Base-by-base conservation (phyloP, 106 monocot species). In the Allium fistulosum region DNA sequence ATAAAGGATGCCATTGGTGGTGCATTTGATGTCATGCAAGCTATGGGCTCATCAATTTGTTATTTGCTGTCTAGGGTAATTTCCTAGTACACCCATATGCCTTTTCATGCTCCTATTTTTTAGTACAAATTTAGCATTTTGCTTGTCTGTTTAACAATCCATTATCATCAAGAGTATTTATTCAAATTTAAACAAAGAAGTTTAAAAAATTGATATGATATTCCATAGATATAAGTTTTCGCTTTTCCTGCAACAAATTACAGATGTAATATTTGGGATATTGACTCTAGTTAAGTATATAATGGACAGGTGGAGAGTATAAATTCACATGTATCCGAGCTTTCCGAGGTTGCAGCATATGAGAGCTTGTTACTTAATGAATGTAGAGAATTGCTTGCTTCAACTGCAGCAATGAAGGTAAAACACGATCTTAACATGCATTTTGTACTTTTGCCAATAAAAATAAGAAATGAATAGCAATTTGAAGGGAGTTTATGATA, bases 351-450 rank as follows among this genome's bases (percentile, higher is more conserved):
- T 46, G 85, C 88, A 58, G 68, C 71, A 70, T 64, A 72, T 51
- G 95, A 88, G 64, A 86, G 78, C 26, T 48, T 47, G 48, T 83
- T 86, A 83, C 83, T 95, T 59, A 62, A 83, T 59, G 81, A 95
- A 63, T 91, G 88, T 53, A 69, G 85, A 70, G 85, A 91, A 59
- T 63, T 91, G 53, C 63, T 91, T 70, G 79, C 83, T 66, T 69
- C 71, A 59, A 52, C 71, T 69, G 85, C 81, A 66, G 77, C 78
- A 59, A 72, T 88, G 76, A 91, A 95, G 91, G 91, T 95, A 75
- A 79, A 67, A 49, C 37, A 53, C 15, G 4, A 51, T 57, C 26
- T 17, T 28, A 52, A 10, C 22, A 22, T 22, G 52, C 49, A n/a
- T 67, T 14, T 45, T 22, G 13, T 62, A 45, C 28, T 5, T 22